phyloP scores from a whole-genome alignment of 2,329 filamentous ascomycete species.

The Ramichloridium luteum region DNA sequence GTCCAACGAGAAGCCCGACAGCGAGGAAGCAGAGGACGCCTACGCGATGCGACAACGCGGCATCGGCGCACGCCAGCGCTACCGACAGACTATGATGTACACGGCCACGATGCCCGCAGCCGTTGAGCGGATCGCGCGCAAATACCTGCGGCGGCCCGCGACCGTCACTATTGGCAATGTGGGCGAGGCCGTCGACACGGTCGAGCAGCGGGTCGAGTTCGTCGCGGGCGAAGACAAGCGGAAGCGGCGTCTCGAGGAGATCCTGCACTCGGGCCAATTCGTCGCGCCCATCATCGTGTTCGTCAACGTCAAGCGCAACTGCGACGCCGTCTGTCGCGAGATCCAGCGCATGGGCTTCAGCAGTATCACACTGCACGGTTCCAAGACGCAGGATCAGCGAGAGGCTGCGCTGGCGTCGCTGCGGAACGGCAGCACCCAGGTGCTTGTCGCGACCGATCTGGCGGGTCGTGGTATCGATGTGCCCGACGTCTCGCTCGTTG shows the following conservation, averaged over 20 bases:
- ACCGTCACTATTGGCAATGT: conserved; percentile 90
- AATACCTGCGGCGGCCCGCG: conserved; percentile 84
- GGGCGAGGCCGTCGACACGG: conserved; percentile 92
- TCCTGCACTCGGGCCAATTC: conserved; percentile 70
- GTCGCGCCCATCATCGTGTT: conserved; percentile 92
- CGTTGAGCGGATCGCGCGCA: conserved; percentile 91
- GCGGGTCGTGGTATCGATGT: conserved; percentile 97
- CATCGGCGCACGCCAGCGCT: conserved; percentile 62
- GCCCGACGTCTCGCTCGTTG: conserved; percentile 78
- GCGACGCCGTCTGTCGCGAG: conserved; percentile 84
- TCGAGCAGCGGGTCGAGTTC: conserved; percentile 94
- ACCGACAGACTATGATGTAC: conserved; percentile 99
- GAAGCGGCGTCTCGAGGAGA: conserved; percentile 90
- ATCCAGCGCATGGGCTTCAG: conserved; percentile 91
- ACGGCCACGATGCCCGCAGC: conserved; percentile 92
- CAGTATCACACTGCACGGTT: conserved; percentile 81
- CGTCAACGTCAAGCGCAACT: conserved; percentile 99
- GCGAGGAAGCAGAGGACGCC: conserved; percentile 77
- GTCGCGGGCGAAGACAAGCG: conserved; percentile 83
- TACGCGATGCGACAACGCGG: conserved; percentile 65
- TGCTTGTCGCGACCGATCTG: conserved; percentile 89
- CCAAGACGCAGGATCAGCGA: conserved; percentile 95
- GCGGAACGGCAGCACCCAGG: conserved; percentile 65
- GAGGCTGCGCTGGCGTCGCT: conserved; percentile 83
- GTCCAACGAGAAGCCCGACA: conserved; percentile 87